Percentiles rank a stretch among this genome's conserved stretches.
These are phyloP conservation scores for Camelina hispida DNA, from an alignment of 345 rosid genomes.

Conservation along the genomic window DNA sequence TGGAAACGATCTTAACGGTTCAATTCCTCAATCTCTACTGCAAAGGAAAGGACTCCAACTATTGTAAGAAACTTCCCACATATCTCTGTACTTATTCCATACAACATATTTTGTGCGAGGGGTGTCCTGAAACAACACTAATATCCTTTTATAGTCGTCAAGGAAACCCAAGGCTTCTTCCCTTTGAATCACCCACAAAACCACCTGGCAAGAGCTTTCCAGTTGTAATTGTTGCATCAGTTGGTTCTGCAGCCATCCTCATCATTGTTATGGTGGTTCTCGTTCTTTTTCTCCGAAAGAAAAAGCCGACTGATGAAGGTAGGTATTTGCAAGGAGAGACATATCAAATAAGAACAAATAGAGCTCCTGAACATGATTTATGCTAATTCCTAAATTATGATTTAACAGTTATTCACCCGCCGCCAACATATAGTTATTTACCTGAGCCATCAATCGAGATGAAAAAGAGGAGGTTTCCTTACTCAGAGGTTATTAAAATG, in stretches of 20 bases:
- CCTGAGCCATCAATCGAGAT: conserved; percentile 38
- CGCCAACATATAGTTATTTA: background rate
- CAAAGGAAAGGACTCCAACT: conserved; percentile 27
- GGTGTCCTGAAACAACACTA: background rate
- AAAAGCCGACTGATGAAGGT: conserved; percentile 5
- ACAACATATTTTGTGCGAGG: background rate
- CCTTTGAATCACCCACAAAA: background rate
- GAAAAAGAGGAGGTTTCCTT: conserved; percentile 42
- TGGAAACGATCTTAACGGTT: conserved; percentile 52
- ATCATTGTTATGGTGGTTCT: too few relatives aligned
- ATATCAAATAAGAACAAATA: background rate
- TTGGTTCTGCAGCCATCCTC: conserved; percentile 12
- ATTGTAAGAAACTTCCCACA: conserved; percentile 22
- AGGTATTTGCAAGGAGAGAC: background rate
- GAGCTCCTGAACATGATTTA: background rate
- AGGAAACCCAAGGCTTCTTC: conserved; percentile 19
- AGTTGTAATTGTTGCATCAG: conserved; percentile 19
- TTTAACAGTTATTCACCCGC: background rate
- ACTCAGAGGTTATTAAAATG: conserved; percentile 43
- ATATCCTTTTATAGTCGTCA: background rate
- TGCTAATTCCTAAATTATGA: background rate
- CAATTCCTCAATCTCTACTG: conserved; percentile 47
- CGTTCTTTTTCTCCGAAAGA: too few relatives aligned
- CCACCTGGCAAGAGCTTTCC: too few relatives aligned
- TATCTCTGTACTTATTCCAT: background rate